These are phyloP conservation scores for Puya raimondii DNA, from an alignment of 176 grass and related monocot species.

Conservation along the genomic window DNA sequence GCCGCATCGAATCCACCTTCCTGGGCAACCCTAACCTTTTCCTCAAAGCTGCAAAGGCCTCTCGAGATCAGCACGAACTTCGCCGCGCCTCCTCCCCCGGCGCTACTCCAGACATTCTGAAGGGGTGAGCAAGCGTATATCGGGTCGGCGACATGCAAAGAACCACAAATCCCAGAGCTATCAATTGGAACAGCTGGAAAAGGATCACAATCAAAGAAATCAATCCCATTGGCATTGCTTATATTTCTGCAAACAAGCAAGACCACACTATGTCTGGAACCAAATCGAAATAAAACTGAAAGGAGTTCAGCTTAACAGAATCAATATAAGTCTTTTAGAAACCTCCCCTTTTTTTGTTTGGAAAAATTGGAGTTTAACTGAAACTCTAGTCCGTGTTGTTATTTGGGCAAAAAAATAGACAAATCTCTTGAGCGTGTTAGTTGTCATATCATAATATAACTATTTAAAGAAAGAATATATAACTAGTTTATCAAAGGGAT, in stretches of 20 bases:
- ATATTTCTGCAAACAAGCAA: no score
- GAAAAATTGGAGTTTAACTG: no score
- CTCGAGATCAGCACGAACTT: constrained; percentile 59
- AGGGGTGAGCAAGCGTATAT: constrained; percentile 46
- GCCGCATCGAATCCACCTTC: constrained; percentile 50
- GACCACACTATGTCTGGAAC: no score
- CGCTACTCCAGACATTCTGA: constrained; percentile 13
- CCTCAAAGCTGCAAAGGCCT: constrained; percentile 69
- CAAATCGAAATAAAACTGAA: no score
- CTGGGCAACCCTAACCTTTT: constrained; percentile 61
- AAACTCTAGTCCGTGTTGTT: no score
- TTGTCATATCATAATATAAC: no score
- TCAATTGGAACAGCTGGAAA: constrained; percentile 44
- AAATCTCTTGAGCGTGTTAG: background rate
- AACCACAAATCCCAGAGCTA: constrained; percentile 55
- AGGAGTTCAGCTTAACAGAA: no score
- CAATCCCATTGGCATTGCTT: background rate
- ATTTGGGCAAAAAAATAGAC: background rate
- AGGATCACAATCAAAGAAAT: background rate
- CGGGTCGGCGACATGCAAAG: constrained; percentile 49
- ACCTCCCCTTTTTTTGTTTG: no score
- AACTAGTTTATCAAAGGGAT: no score
- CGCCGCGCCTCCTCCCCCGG: background rate
- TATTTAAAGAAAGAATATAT: no score
- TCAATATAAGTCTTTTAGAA: no score